Conservation (phyloP, 108 stramenopile genomes). For the Nitzschia sp. region DNA sequence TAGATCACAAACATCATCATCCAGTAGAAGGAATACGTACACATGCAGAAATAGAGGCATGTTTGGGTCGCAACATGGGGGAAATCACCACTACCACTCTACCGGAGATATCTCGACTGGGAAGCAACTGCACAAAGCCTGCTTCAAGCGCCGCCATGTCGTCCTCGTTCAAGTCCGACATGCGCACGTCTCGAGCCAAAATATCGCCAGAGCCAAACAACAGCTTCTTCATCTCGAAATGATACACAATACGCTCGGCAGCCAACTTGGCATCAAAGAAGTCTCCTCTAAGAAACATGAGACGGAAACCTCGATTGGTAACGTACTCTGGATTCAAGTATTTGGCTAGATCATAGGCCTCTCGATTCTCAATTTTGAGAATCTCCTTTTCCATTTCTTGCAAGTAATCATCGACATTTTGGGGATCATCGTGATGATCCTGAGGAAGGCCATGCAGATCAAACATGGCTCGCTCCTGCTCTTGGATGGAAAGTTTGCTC, state of each 20-base stretch:
- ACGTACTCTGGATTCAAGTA: conserved; percentile 22
- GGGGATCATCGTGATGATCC: background rate
- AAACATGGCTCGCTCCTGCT: conserved; percentile 4
- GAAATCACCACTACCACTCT: conserved; percentile 5
- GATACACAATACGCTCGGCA: conserved; percentile 8
- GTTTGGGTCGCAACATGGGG: background rate
- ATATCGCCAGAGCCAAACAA: conserved; percentile 25
- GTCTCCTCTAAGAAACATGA: conserved; percentile 15
- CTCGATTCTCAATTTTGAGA: background rate
- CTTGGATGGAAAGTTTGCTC: background rate
- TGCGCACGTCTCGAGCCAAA: conserved; percentile 9
- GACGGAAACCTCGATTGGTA: conserved; percentile 2
- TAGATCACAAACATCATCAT: background rate
- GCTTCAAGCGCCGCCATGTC: conserved; percentile 8
- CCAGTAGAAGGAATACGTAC: background rate
- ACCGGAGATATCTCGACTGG: conserved; percentile 20
- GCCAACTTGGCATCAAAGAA: conserved; percentile 4
- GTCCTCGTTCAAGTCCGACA: conserved; percentile 1
- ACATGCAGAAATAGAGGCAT: background rate
- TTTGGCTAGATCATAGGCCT: conserved; percentile 19
- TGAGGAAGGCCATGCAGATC: conserved; percentile 25
- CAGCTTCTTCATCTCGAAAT: conserved; percentile 20
- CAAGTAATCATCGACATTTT: background rate
- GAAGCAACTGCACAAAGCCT: conserved; percentile 18
- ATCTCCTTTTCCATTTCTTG: conserved; percentile 5